Conservation (phyloP, 768 basidiomycete species). For the Termitomyces sp. region DNA sequence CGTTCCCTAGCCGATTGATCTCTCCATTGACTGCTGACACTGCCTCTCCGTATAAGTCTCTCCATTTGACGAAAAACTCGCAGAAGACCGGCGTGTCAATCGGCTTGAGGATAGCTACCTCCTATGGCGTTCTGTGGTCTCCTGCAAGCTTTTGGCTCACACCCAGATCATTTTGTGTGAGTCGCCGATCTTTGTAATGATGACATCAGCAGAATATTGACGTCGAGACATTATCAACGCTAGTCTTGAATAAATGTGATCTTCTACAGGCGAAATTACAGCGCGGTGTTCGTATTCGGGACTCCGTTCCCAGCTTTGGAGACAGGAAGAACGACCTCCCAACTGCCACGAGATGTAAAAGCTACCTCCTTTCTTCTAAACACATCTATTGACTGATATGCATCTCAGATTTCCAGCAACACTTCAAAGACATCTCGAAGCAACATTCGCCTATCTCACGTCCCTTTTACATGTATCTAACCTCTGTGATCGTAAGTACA, state of each 20-base stretch:
- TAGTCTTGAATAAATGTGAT: conserved; percentile 68
- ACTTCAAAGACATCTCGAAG: conserved; percentile 71
- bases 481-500: conserved; percentile 66
- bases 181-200: conserved; percentile 8
- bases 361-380: not conserved
- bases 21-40: conserved; percentile 15
- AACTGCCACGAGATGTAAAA: conserved; percentile 63
- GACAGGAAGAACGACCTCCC: conserved; percentile 64
- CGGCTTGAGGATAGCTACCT: conserved; percentile 72
- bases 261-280: conserved; percentile 67
- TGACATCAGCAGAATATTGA: not conserved
- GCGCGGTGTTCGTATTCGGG: conserved; percentile 57
- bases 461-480: conserved; percentile 67
- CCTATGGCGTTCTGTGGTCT: conserved; percentile 71
- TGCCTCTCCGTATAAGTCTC: conserved; percentile 39
- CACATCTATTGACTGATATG: conserved; percentile 1
- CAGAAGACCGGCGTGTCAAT: conserved; percentile 65
- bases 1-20: conserved; percentile 12
- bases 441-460: conserved; percentile 57
- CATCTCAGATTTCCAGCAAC: conserved; percentile 64
- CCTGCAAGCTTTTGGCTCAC: conserved; percentile 55
- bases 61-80: conserved; percentile 75
- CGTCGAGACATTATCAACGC: not conserved
- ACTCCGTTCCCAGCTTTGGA: conserved; percentile 69
- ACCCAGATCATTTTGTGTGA: conserved; percentile 51